These are phyloP conservation scores for Vitis riparia DNA, from an alignment of 164 flowering plant species.

Conservation along the genomic window DNA sequence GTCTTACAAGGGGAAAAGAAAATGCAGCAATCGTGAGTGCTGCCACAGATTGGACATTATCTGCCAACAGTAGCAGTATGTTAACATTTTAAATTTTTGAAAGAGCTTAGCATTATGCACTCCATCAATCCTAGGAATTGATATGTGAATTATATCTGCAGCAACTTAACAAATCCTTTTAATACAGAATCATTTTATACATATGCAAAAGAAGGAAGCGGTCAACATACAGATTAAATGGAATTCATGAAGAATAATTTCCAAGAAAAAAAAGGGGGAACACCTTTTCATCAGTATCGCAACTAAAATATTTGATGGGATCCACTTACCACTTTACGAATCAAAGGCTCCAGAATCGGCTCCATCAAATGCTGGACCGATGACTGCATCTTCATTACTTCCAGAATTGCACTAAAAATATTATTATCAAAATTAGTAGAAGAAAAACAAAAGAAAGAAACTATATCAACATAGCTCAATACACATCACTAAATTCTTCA, in stretches of 20 bases:
- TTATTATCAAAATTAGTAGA: slow-evolving; percentile 8
- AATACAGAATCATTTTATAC: no score
- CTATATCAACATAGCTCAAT: neutral
- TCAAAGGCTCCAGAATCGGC: slow-evolving; percentile 69
- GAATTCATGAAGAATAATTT: slow-evolving; percentile 14
- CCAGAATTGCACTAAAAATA: slow-evolving; percentile 48
- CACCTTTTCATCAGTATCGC: no score
- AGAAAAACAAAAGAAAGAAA: neutral
- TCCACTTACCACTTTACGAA: slow-evolving; percentile 57
- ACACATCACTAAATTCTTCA: neutral
- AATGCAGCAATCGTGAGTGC: neutral
- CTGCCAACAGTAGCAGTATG: neutral
- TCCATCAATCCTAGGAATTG: no score
- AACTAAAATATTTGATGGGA: neutral
- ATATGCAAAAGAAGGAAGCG: no score
- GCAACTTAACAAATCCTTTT: no score
- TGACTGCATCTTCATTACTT: slow-evolving; percentile 46
- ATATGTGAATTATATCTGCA: no score
- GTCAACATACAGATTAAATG: no score
- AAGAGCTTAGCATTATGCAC: no score
- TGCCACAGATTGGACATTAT: neutral
- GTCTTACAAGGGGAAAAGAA: no score
- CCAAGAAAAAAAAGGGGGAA: slow-evolving; percentile 3
- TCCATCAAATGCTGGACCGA: slow-evolving; percentile 41
- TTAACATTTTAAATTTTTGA: neutral